These are phyloP conservation scores for Ogataea trehaloabstinens DNA, from an alignment of 805 yeast species.

Conservation along the genomic window DNA sequence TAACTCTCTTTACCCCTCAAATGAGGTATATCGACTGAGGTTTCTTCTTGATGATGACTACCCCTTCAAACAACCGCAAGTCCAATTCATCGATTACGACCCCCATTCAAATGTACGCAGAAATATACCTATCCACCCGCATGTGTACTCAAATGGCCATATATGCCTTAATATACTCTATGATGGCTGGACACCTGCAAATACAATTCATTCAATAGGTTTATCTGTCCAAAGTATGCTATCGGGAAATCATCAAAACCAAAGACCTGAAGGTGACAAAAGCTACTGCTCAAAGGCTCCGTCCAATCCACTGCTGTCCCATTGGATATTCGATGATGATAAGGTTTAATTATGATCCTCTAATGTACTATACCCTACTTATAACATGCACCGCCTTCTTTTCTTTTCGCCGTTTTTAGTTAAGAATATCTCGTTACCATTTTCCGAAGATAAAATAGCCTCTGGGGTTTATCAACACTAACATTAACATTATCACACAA, in stretches of 20 bases:
- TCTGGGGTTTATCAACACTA: too few species aligned
- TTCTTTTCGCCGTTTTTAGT: too few species aligned
- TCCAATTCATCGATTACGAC: slow-evolving; percentile 41
- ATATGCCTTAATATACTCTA: slow-evolving; percentile 71
- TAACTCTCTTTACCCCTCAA: slow-evolving; percentile 36
- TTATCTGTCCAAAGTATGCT: slow-evolving; percentile 68
- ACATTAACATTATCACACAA: too few species aligned
- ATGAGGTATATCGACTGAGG: slow-evolving; percentile 39
- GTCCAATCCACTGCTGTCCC: slow-evolving; percentile 47
- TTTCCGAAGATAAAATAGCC: too few species aligned
- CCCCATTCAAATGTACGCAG: slow-evolving; percentile 9
- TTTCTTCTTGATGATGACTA: slow-evolving; percentile 44
- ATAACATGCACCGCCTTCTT: too few species aligned
- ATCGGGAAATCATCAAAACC: slow-evolving; percentile 41
- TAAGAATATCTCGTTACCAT: too few species aligned
- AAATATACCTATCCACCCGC: slow-evolving; percentile 68
- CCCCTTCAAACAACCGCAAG: slow-evolving; percentile 61
- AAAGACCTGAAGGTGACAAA: slow-evolving; percentile 59
- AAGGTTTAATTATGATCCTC: slow-evolving; percentile 21
- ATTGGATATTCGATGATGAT: slow-evolving; percentile 64
- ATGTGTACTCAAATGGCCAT: slow-evolving; percentile 73
- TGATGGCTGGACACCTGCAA: slow-evolving; percentile 66
- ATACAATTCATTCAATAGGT: slow-evolving; percentile 45
- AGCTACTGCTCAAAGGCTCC: slow-evolving; percentile 54
- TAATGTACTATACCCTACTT: neutral